A percentile compares a stretch with the other conserved stretches of the same genome.
These are phyloP conservation scores for Macadamia integrifolia DNA, from an alignment of 164 flowering plant species.

Conservation along the genomic window DNA sequence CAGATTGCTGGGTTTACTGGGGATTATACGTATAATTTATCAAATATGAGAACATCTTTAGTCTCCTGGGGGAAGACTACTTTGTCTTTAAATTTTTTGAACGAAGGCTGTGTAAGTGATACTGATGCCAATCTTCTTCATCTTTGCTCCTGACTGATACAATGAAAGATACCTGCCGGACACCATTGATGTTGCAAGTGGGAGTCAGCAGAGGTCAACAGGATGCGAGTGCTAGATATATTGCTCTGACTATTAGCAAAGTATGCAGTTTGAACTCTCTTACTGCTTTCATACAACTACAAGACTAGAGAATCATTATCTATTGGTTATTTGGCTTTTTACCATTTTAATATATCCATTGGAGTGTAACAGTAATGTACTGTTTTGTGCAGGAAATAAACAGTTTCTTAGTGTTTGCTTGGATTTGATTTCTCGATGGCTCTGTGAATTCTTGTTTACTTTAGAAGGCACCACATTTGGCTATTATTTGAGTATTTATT, in stretches of 20 bases:
- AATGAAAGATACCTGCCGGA: constrained; percentile 81
- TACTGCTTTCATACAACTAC: neutral
- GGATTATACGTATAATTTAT: too few species aligned
- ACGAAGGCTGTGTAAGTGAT: neutral
- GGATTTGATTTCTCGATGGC: neutral
- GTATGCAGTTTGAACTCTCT: constrained; percentile 3
- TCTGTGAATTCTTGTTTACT: too few species aligned
- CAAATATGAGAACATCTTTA: too few species aligned
- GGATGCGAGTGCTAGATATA: constrained; percentile 75
- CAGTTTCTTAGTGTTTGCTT: neutral
- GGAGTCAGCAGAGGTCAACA: constrained; percentile 67
- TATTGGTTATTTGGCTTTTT: neutral
- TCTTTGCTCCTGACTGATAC: neutral
- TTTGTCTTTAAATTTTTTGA: neutral
- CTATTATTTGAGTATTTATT: too few species aligned
- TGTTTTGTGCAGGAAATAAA: constrained; percentile 3
- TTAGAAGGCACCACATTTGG: too few species aligned
- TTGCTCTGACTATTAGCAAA: neutral
- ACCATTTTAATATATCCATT: neutral
- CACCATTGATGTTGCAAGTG: constrained; percentile 79
- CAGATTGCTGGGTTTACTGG: too few species aligned
- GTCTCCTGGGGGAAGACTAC: neutral
- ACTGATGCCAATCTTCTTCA: constrained; percentile 2
- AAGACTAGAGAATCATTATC: neutral
- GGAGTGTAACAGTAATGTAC: neutral